Evolutionary conservation across 1,139 yeast genomes (phyloP), one percentile per base, ranked within the genome.

Genomic region (Pichia sp.): DNA sequence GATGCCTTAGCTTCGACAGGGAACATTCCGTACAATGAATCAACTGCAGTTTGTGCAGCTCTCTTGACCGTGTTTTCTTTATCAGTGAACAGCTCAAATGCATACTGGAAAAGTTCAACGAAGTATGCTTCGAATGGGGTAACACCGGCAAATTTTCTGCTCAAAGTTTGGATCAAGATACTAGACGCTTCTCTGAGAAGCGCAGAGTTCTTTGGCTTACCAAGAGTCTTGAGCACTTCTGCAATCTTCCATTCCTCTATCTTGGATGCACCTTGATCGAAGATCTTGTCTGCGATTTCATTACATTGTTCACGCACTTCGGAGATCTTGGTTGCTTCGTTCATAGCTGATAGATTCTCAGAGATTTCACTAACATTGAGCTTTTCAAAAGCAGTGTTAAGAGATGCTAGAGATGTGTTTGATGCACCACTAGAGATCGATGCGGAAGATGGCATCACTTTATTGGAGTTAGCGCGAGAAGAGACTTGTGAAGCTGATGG

Each of bases 31-130:
- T 76, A 72, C 33, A 88, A 62, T 20, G 85, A 59, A 52, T 82
- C 91, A 31, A 74, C 61, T 19, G 88, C 75, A 39, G 72, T 63
- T 57, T 73, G 81, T 15, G 94, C 94, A 30, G 94, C 81, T 55
- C 94, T 77, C 54, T 77, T 77, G 31, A 88, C 94, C 38, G 79
- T 74, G 56, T 75, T 79, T 51, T 88, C 97, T 62, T 91, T 91
- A 54, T 91, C 97, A 35, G 91, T 77, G 40, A 76, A 66, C 44
- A 67, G 68, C 58, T 77, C 95, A 58, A 69, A 76, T 39, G 73
- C 82, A 42, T 63, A 62, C 18, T 64, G 66, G 47, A 75, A 71
- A 39, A 72, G 72, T 39, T 73, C 77, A 30, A 78, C 59, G 41
- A 87, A 66, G 55, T 77, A 78, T 2, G 88, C 81, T 61, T 87